These are phyloP conservation scores for Chlorella sp. DNA, from an alignment of 139 green algal genomes.

Conservation along the genomic window DNA sequence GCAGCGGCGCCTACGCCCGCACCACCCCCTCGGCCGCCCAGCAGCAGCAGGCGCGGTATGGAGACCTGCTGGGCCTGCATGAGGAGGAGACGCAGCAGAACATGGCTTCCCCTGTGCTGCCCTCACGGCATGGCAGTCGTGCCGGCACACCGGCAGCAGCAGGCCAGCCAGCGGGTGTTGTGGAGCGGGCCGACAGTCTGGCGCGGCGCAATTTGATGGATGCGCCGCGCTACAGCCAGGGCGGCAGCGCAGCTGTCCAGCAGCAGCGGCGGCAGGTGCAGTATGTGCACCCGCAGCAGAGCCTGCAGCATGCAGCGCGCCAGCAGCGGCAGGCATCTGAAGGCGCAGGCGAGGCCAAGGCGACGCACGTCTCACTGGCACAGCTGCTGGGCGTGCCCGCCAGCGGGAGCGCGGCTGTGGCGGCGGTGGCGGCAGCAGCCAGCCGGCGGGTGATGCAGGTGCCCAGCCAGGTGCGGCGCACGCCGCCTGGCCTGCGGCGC, in stretches of 20 bases:
- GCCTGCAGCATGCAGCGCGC: background rate
- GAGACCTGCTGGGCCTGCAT: conserved; percentile 1
- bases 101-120: conserved; percentile 30
- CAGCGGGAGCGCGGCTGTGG: background rate
- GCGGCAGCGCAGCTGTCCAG: background rate
- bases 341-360: background rate
- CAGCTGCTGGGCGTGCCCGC: background rate
- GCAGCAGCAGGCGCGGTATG: background rate
- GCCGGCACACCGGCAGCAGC: background rate
- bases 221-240: background rate
- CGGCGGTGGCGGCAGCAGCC: background rate
- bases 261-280: background rate
- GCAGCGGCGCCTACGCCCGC: background rate
- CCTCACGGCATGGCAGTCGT: background rate
- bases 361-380: conserved; percentile 10
- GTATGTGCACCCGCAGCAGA: background rate
- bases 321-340: background rate
- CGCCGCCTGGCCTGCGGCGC: background rate
- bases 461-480: background rate
- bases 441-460: background rate
- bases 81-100: conserved; percentile 10
- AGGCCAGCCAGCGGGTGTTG: background rate
- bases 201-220: conserved; percentile 23
- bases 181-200: background rate
- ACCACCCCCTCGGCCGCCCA: background rate